Conservation (phyloP, 306 rosid species). For the Corylus heterophylla region DNA sequence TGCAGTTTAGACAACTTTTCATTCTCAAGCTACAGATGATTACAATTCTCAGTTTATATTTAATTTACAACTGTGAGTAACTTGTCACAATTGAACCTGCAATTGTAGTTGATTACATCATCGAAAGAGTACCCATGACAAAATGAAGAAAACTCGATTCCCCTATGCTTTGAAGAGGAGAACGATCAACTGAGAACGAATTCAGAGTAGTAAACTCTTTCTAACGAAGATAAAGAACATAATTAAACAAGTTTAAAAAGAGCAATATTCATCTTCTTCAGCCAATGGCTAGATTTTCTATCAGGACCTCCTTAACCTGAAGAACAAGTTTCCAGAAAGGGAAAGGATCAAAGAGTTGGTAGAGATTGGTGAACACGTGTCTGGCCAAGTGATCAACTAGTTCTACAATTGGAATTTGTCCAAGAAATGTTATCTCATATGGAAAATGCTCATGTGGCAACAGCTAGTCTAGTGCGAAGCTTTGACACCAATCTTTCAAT, state of each 20-base stretch:
- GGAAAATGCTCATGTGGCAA: background rate
- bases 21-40: too few species aligned
- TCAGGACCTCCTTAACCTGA: slow-evolving; percentile 51
- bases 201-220: slow-evolving; percentile 9
- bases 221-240: slow-evolving; percentile 14
- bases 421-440: background rate
- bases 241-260: slow-evolving; percentile 15
- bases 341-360: too few species aligned
- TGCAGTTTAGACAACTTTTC: too few species aligned
- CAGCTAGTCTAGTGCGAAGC: background rate
- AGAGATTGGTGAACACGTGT: too few species aligned
- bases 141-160: background rate
- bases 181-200: slow-evolving; percentile 12
- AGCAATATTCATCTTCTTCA: too few species aligned
- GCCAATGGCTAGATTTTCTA: slow-evolving; percentile 16
- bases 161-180: background rate
- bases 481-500: background rate
- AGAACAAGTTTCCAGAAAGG: background rate
- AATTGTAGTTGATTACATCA: background rate
- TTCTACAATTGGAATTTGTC: background rate
- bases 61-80: background rate
- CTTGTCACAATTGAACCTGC: background rate
- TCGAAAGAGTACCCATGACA: background rate
- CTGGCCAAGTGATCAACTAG: background rate
- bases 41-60: background rate